phyloP scores from a whole-genome alignment of 2,329 filamentous ascomycete species.

The Pyricularia pennisetigena region DNA sequence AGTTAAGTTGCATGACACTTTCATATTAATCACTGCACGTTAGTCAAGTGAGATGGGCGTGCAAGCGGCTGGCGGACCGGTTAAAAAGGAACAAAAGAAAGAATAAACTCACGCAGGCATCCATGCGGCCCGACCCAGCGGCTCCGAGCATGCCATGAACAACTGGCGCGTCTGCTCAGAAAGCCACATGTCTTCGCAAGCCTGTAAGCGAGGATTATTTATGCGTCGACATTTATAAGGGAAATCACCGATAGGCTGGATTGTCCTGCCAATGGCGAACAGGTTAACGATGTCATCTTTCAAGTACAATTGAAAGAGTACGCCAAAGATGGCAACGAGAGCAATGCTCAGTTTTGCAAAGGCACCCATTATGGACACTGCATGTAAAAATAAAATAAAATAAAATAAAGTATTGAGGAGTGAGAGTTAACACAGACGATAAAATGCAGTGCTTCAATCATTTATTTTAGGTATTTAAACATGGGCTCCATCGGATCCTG shows the following conservation, averaged over 20 bases:
- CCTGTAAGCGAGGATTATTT: slow-evolving; percentile 16
- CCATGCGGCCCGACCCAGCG: slow-evolving; percentile 12
- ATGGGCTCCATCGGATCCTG: background rate
- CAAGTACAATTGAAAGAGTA: background rate
- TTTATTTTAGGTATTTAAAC: background rate
- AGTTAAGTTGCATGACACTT: slow-evolving; percentile 6
- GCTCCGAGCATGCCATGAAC: slow-evolving; percentile 20
- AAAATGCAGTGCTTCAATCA: background rate
- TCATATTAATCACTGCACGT: background rate
- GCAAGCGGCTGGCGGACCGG: background rate
- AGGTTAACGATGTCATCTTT: background rate
- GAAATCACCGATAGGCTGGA: slow-evolving; percentile 18
- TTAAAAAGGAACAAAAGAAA: background rate
- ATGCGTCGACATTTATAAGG: slow-evolving; percentile 19
- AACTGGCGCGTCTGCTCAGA: slow-evolving; percentile 18
- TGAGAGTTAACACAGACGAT: background rate
- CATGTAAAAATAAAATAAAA: background rate
- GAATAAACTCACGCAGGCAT: slow-evolving; percentile 14
- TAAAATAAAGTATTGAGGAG: background rate
- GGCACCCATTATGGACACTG: background rate
- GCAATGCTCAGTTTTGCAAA: background rate
- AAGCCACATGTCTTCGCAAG: slow-evolving; percentile 23
- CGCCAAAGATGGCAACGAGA: background rate
- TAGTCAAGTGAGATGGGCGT: background rate
- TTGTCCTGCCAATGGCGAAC: slow-evolving; percentile 3